phyloP scores from a whole-genome alignment of 495 filamentous ascomycete species.

The Usnea hakonensis region DNA sequence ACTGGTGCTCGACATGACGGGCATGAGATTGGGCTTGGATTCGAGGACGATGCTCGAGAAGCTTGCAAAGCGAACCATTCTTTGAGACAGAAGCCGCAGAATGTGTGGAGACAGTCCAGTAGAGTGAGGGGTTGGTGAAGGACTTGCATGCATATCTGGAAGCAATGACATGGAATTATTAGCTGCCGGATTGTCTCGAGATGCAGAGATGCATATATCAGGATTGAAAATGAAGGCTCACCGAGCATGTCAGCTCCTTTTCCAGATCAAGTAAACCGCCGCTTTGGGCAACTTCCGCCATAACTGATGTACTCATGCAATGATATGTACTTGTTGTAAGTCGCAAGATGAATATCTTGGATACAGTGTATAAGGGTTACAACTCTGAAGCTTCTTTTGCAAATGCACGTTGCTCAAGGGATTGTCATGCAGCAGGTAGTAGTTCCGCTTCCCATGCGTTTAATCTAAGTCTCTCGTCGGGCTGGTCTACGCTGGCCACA shows the following conservation, averaged over 20 bases:
- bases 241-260: conserved; percentile 86
- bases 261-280: conserved; percentile 58
- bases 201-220: neutral
- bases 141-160: conserved; percentile 89
- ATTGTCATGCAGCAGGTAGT: neutral
- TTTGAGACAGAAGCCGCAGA: conserved; percentile 89
- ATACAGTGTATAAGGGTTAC: neutral
- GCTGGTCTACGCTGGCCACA: neutral
- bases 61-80: conserved; percentile 76
- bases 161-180: conserved; percentile 6
- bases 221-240: conserved; percentile 40
- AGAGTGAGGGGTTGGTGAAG: conserved; percentile 93
- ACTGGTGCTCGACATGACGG: conserved; percentile 86
- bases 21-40: conserved; percentile 64
- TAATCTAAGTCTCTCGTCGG: neutral
- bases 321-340: neutral
- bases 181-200: neutral
- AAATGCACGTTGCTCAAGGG: neutral
- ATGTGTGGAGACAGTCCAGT: conserved; percentile 95
- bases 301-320: conserved; percentile 5
- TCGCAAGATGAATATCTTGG: neutral
- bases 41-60: conserved; percentile 46
- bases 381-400: neutral
- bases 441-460: neutral
- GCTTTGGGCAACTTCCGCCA: conserved; percentile 29